phyloP scores from a whole-genome alignment of 2,329 filamentous ascomycete species.

The Clarireedia monteithiana region DNA sequence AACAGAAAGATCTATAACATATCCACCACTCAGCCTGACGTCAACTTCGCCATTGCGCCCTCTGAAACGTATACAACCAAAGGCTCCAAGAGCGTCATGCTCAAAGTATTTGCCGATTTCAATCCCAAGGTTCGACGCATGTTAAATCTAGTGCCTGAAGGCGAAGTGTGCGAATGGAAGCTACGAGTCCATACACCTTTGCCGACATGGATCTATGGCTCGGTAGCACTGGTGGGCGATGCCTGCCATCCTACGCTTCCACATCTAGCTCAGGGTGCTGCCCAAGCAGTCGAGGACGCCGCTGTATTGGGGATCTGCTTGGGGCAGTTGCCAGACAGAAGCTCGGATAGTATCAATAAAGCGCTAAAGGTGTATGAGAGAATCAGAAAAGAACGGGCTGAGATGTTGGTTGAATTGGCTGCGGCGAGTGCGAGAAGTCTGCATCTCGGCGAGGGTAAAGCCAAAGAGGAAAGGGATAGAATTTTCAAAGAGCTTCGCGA shows the following conservation, averaged over 20 bases:
- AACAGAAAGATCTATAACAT: slow-evolving; percentile 59
- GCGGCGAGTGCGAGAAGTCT: slow-evolving; percentile 45
- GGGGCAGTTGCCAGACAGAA: slow-evolving; percentile 29
- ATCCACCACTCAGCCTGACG: slow-evolving; percentile 53
- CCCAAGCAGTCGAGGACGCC: slow-evolving; percentile 61
- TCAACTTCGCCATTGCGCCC: slow-evolving; percentile 49
- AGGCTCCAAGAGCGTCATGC: slow-evolving; percentile 52
- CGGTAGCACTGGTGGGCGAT: slow-evolving; percentile 51
- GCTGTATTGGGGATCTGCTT: slow-evolving; percentile 50
- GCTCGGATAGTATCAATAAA: slow-evolving; percentile 35
- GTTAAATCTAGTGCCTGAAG: slow-evolving; percentile 51
- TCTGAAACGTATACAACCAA: slow-evolving; percentile 55
- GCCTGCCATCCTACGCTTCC: slow-evolving; percentile 62
- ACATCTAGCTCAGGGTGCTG: slow-evolving; percentile 60
- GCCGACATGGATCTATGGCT: slow-evolving; percentile 49
- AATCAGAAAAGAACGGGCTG: slow-evolving; percentile 46
- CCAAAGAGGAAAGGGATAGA: slow-evolving; percentile 51
- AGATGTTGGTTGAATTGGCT: slow-evolving; percentile 42
- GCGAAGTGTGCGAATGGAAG: slow-evolving; percentile 58
- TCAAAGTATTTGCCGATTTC: slow-evolving; percentile 54
- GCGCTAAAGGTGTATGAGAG: slow-evolving; percentile 47
- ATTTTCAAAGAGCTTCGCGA: slow-evolving; percentile 43
- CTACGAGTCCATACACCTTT: slow-evolving; percentile 51
- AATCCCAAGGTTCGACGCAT: slow-evolving; percentile 51
- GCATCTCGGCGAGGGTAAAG: slow-evolving; percentile 50